Conservation (phyloP, 805 yeast genomes). For the Wickerhamomyces alni region DNA sequence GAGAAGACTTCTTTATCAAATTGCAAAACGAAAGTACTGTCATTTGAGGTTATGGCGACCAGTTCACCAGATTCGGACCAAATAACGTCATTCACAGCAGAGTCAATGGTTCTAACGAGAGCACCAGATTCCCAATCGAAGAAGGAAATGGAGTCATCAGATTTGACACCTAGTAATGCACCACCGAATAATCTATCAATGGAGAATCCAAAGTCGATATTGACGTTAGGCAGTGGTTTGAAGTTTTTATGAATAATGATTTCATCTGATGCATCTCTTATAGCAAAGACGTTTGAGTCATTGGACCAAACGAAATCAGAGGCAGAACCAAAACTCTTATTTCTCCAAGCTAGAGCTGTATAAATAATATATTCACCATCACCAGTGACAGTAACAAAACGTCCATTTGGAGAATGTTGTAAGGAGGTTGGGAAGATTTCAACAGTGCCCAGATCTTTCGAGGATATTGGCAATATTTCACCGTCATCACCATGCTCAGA, state of each 20-base stretch:
- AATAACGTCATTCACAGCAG: conserved; percentile 70
- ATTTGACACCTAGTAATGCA: conserved; percentile 76
- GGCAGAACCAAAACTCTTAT: conserved; percentile 87
- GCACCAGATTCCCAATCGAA: conserved; percentile 91
- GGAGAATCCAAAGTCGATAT: conserved; percentile 59
- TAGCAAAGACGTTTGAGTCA: conserved; percentile 82
- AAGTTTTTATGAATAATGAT: conserved; percentile 79
- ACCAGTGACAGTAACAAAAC: conserved; percentile 94
- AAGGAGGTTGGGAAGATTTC: conserved; percentile 88
- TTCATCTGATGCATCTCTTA: conserved; percentile 59
- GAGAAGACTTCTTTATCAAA: conserved; percentile 64
- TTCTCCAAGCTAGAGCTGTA: conserved; percentile 97
- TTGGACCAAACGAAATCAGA: conserved; percentile 92
- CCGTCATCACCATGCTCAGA: conserved; percentile 70
- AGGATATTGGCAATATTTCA: conserved; percentile 66
- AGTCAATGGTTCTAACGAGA: conserved; percentile 84
- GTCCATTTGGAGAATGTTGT: conserved; percentile 93
- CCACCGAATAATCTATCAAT: conserved; percentile 86
- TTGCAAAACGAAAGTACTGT: conserved; percentile 71
- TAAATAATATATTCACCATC: conserved; percentile 96
- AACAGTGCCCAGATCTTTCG: conserved; percentile 89
- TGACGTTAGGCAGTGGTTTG: conserved; percentile 63
- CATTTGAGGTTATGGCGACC: conserved; percentile 65
- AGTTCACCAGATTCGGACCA: conserved; percentile 96
- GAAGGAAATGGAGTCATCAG: conserved; percentile 79